A percentile compares a stretch with the other conserved stretches of the same genome.
phyloP scores from a whole-genome alignment of 2,329 filamentous ascomycete genomes.

The Nigrospora osmanthi region DNA sequence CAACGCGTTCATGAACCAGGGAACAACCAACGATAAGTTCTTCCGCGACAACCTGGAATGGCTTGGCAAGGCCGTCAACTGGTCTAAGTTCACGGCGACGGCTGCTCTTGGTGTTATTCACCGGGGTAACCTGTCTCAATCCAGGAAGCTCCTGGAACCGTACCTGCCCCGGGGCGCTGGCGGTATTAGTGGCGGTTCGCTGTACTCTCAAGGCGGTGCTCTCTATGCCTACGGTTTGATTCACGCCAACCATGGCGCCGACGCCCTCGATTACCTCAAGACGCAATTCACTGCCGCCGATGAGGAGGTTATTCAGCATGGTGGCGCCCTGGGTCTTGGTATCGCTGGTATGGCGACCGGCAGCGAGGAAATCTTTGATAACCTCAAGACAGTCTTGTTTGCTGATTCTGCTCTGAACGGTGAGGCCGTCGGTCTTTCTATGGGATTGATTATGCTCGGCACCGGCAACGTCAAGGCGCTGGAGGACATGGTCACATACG shows the following conservation, averaged over 20 bases:
- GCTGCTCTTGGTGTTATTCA: constrained; percentile 95
- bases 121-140: constrained; percentile 87
- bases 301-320: constrained; percentile 94
- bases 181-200: constrained; percentile 70
- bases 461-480: constrained; percentile 92
- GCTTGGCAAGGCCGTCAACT: constrained; percentile 97
- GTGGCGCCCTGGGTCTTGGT: constrained; percentile 87
- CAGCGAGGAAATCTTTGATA: constrained; percentile 82
- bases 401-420: constrained; percentile 94
- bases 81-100: constrained; percentile 98
- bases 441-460: constrained; percentile 97
- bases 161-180: constrained; percentile 71
- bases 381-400: constrained; percentile 81
- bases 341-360: constrained; percentile 97
- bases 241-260: constrained; percentile 93
- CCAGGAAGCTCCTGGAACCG: constrained; percentile 85
- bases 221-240: constrained; percentile 93
- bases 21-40: constrained; percentile 96
- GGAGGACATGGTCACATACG: constrained; percentile 96
- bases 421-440: constrained; percentile 89
- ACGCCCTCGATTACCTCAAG: constrained; percentile 74
- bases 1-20: constrained; percentile 98
- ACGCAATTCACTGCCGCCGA: constrained; percentile 67
- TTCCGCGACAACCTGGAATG: constrained; percentile 97
- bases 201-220: constrained; percentile 93